Evolutionary conservation across 164 flowering plant genomes (phyloP).

Genomic region (Umbilicus rupestris): DNA sequence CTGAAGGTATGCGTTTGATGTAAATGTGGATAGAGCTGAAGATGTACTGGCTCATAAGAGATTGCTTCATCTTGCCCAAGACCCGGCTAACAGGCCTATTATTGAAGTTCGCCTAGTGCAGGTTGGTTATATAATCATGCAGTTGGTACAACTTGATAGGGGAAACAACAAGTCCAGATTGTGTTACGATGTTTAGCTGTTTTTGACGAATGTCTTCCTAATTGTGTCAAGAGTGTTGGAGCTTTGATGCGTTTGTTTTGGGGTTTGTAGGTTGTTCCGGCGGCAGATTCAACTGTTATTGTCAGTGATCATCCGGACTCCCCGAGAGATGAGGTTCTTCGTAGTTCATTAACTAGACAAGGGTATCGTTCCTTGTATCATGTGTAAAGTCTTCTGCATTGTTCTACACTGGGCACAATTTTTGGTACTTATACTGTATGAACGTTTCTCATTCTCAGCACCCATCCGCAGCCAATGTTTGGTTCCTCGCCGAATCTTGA

Average conservation of each 20-base stretch:
- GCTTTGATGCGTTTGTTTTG: not conserved
- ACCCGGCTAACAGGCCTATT: constrained; percentile 39
- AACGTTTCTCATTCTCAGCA: constrained; percentile 16
- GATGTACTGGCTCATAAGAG: constrained; percentile 47
- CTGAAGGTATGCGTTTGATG: constrained; percentile 46
- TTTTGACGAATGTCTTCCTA: not conserved
- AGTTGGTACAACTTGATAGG: not conserved
- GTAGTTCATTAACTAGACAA: constrained; percentile 2
- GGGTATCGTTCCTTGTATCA: not conserved
- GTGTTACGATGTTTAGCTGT: not conserved
- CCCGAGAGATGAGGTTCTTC: not conserved
- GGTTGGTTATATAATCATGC: constrained; percentile 16
- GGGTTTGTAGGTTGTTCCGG: not conserved
- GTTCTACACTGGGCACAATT: not conserved
- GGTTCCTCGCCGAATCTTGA: constrained; percentile 80
- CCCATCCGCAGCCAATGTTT: constrained; percentile 79
- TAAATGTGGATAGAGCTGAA: constrained; percentile 47
- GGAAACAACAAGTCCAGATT: not conserved
- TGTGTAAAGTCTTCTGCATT: not conserved
- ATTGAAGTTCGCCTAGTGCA: constrained; percentile 51
- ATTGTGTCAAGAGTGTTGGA: not conserved
- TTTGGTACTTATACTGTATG: not conserved
- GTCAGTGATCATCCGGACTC: not conserved
- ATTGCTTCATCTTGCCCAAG: constrained; percentile 30
- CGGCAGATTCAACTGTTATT: not conserved